Conservation (phyloP, 2,329 filamentous ascomycete genomes). For the Trichophyton mentagrophytes region DNA sequence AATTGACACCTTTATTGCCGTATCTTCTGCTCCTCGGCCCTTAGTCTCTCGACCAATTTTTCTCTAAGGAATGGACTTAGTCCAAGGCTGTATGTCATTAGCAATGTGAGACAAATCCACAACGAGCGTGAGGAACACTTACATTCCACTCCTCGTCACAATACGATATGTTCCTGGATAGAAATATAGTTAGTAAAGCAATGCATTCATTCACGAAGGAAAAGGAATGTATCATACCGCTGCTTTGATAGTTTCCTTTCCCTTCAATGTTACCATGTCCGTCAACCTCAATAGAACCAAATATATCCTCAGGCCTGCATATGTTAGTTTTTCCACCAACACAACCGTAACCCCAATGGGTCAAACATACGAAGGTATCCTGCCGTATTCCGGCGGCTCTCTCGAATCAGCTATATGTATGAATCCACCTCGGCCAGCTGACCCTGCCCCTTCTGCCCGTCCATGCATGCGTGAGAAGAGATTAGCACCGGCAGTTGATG, state of each 20-base stretch:
- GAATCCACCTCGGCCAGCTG: slow-evolving; percentile 47
- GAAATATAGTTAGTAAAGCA: not conserved
- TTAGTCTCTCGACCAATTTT: slow-evolving; percentile 38
- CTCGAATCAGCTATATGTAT: slow-evolving; percentile 51
- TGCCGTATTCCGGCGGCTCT: slow-evolving; percentile 49
- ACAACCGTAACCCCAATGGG: not conserved
- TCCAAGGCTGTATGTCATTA: slow-evolving; percentile 27
- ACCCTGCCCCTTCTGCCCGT: slow-evolving; percentile 45
- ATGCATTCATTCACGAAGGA: not conserved
- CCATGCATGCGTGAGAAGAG: slow-evolving; percentile 46
- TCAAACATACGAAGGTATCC: slow-evolving; percentile 43
- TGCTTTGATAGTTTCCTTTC: slow-evolving; percentile 46
- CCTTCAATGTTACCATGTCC: slow-evolving; percentile 43
- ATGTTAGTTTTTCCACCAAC: not conserved
- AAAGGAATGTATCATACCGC: slow-evolving; percentile 29
- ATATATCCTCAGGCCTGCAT: slow-evolving; percentile 48
- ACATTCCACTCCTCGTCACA: slow-evolving; percentile 48
- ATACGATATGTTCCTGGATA: slow-evolving; percentile 44
- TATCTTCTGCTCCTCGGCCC: slow-evolving; percentile 18
- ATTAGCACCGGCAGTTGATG: slow-evolving; percentile 44
- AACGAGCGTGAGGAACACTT: slow-evolving; percentile 18
- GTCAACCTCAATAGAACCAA: slow-evolving; percentile 52
- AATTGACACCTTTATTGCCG: not conserved
- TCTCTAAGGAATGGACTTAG: slow-evolving; percentile 38
- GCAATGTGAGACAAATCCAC: not conserved